Base-by-base conservation (phyloP, 1,139 yeast species). In the Pichia cactophila region DNA sequence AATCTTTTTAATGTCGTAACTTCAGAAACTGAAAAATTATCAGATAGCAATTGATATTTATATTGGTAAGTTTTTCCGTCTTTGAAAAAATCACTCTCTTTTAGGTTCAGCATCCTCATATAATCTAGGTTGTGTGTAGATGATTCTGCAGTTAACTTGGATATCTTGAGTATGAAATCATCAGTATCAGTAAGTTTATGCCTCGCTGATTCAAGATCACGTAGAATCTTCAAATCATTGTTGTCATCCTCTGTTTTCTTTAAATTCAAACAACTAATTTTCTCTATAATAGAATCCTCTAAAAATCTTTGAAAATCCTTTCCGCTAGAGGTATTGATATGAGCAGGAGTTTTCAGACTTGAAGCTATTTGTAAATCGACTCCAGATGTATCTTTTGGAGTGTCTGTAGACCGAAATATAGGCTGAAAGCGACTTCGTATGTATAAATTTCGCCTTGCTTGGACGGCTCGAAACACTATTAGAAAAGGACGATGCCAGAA, bases 351-450 rank as follows among this genome's bases (percentile, higher is more conserved):
- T 14, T 14, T 12, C 12, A 14, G 7, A 14, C 12, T 31, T 31
- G 35, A 12, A 14, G 12, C 14, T 31, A 14, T 31, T 31, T 10
- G n/a, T 14, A 14, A 14, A 12, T 31, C 5, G 5, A 31, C 12
- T 12, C n/a, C n/a, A 11, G 35, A 14, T 11, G n/a, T 4, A 31
- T 14, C 5, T 31, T 11, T 31, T 31, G 35, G 5, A 10, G 5
- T 12, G 10, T 31, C 35, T 14, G 14, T 31, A 14, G 35, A 31
- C 10, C 5, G 35, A 31, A 35, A 35, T 9, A 16, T 6, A 7
- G 39, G 36, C 35, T 47, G 47, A 42, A 48, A 48, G 7, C 50
- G 47, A 42, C 50, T 48, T 42, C 46, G 43, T n/a, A 38, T n/a
- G 39, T 42, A 33, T 3, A 46, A 5, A 42, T 42, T 14, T 42